Evolutionary conservation across 1,284 basidiomycete genomes (phyloP), one percentile per base, ranked within the genome.

Genomic region (Tilletia horrida): DNA sequence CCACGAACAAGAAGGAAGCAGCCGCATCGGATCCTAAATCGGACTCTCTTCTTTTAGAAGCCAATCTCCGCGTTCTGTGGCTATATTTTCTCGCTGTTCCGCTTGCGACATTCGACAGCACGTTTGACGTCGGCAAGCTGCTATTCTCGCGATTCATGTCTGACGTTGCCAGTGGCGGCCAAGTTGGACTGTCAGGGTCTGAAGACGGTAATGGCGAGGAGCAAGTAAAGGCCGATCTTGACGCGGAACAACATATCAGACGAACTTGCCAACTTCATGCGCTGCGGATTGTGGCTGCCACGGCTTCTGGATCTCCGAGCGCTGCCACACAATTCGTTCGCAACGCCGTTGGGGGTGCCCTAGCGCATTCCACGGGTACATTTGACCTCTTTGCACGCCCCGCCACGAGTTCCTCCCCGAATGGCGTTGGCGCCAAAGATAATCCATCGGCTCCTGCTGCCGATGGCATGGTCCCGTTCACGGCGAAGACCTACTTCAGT

Each of bases 121-220:
- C 88, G 59, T 94, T 94, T 77, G 93, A 97, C 80, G 87, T 90
- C 21, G 91, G 91, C 14, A 92, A 92, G 77, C 81, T 93, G 35
- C 83, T 94, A 23, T 84, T 85, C 63, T 87, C 84, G 64, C 84
- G 86, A 59, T 83, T 85, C 35, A 69, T 77, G 25, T 66, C 44
- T 16, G 11, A 35, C 0, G 21, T 47, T 16, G 50, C 29, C 83
- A 83, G 70, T 18, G 45, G 7, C 45, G 7, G 16, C 45, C 72
- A 80, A 68, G 67, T 78, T 64, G 78, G 79, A n/a, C 18, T 18
- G 3, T 16, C 52, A 8, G 52, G 52, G 8, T 4, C 29, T 40
- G 65, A 67, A 50, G 67, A 73, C 18, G 25, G 79, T 78, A 3
- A 75, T 79, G 35, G 79, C 78, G 4, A 75, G 78, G 40, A 83